A percentile compares a stretch with the other conserved stretches of the same genome.
Evolutionary conservation across 2,329 filamentous ascomycete genomes (phyloP).

Genomic region (Fusarium compactum): DNA sequence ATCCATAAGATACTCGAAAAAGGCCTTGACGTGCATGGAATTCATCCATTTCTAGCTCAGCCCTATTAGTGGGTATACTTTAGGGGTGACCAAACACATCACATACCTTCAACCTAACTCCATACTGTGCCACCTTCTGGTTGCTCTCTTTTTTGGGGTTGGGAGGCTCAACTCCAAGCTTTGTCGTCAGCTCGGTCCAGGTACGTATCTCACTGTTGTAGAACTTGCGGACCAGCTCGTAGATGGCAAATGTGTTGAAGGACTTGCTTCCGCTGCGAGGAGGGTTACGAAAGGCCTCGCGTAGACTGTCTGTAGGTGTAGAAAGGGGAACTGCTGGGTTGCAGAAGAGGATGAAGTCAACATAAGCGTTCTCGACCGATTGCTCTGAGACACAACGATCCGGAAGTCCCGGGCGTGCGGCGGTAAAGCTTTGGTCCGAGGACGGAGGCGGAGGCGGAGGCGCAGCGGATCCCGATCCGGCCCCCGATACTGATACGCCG

Average conservation of each 20-base stretch:
- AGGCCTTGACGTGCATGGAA: slow-evolving; percentile 93
- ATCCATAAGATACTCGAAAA: slow-evolving; percentile 88
- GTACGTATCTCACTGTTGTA: slow-evolving; percentile 89
- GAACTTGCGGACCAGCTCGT: slow-evolving; percentile 81
- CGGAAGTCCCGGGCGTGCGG: slow-evolving; percentile 63
- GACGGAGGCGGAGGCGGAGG: slow-evolving; percentile 33
- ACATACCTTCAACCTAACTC: slow-evolving; percentile 85
- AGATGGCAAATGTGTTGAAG: slow-evolving; percentile 83
- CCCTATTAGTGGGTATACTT: slow-evolving; percentile 18
- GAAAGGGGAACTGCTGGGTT: slow-evolving; percentile 80
- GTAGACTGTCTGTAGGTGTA: slow-evolving; percentile 76
- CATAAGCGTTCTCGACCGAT: slow-evolving; percentile 84
- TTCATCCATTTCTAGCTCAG: slow-evolving; percentile 88
- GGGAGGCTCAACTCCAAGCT: slow-evolving; percentile 88
- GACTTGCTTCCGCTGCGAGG: slow-evolving; percentile 89
- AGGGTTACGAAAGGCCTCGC: slow-evolving; percentile 80
- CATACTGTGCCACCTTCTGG: slow-evolving; percentile 96
- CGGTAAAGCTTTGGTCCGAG: slow-evolving; percentile 32
- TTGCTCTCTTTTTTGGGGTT: slow-evolving; percentile 86
- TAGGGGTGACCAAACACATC: slow-evolving; percentile 2
- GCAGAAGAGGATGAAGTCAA: slow-evolving; percentile 88
- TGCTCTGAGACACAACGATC: slow-evolving; percentile 74
- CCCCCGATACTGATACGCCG: slow-evolving; percentile 37
- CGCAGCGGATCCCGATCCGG: slow-evolving; percentile 35
- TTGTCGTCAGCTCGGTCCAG: slow-evolving; percentile 88